phyloP scores from a whole-genome alignment of 202 grass and related monocot species.

The Cymbopogon flexuosus region DNA sequence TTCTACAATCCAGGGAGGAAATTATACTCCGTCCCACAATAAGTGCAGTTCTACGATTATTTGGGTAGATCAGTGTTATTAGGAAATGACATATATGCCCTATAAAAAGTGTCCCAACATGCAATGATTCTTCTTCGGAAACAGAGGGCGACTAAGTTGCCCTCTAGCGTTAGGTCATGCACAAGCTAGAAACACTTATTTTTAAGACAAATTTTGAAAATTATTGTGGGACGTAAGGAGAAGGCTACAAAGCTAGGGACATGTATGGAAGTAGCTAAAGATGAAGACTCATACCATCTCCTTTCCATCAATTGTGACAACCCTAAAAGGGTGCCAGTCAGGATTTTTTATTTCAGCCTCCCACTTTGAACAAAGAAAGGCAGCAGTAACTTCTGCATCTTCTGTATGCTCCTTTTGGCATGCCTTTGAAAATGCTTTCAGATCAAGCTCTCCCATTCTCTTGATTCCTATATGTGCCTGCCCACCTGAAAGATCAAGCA shows the following conservation, averaged over 20 bases:
- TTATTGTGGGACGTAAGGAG: background rate
- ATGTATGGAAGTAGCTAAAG: background rate
- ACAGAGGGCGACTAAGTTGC: background rate
- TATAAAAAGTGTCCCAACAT: background rate
- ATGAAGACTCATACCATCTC: conserved; percentile 33
- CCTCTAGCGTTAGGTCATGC: background rate
- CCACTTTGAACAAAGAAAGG: conserved; percentile 63
- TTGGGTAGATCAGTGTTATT: background rate
- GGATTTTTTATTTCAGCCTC: conserved; percentile 75
- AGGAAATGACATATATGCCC: background rate
- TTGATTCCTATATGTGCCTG: conserved; percentile 54
- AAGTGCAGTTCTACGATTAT: background rate
- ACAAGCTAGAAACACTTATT: background rate
- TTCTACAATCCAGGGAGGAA: background rate
- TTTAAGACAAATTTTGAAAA: background rate
- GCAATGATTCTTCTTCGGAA: background rate
- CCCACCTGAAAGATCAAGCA: conserved; percentile 40
- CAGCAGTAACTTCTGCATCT: conserved; percentile 48
- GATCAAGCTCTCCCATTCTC: conserved; percentile 43
- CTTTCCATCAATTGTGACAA: conserved; percentile 38
- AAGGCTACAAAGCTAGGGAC: background rate
- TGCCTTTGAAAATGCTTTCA: conserved; percentile 44
- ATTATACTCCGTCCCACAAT: background rate
- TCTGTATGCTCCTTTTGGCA: conserved; percentile 40
- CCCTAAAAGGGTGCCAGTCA: conserved; percentile 69